Conservation (phyloP, 164 flowering plant species). For the Aristolochia californica region DNA sequence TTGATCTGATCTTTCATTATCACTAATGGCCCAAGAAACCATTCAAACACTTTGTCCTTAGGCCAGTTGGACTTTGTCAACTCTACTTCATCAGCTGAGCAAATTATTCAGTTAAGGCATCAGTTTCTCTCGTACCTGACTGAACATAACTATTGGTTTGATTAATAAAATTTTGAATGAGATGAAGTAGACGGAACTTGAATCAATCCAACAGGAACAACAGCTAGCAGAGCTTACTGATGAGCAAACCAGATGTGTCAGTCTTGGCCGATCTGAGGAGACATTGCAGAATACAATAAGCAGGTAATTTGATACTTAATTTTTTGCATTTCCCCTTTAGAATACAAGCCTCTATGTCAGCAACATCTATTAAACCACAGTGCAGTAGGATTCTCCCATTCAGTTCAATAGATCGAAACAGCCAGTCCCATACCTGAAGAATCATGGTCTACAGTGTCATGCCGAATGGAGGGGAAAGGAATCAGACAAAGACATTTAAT, state of each 20-base stretch:
- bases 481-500: neutral
- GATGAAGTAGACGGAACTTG: neutral
- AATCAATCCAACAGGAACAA: neutral
- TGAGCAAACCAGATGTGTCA: conserved; percentile 50
- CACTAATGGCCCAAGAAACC: conserved; percentile 72
- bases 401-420: conserved; percentile 65
- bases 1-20: conserved; percentile 84
- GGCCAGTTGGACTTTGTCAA: conserved; percentile 47
- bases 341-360: conserved; percentile 62
- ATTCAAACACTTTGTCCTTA: conserved; percentile 66
- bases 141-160: too few species aligned
- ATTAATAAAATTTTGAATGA: too few species aligned
- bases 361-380: conserved; percentile 46
- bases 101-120: neutral
- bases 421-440: conserved; percentile 78
- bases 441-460: neutral
- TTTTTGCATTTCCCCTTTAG: conserved; percentile 62
- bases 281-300: conserved; percentile 75
- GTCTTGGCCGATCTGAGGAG: conserved; percentile 66
- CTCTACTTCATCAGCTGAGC: conserved; percentile 60
- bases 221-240: conserved; percentile 35
- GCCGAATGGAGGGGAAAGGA: neutral
- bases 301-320: conserved; percentile 55
- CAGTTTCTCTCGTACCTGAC: too few species aligned
- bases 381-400: conserved; percentile 61